phyloP scores from a whole-genome alignment of 129 eudicot genomes.

The Mikania micrantha region DNA sequence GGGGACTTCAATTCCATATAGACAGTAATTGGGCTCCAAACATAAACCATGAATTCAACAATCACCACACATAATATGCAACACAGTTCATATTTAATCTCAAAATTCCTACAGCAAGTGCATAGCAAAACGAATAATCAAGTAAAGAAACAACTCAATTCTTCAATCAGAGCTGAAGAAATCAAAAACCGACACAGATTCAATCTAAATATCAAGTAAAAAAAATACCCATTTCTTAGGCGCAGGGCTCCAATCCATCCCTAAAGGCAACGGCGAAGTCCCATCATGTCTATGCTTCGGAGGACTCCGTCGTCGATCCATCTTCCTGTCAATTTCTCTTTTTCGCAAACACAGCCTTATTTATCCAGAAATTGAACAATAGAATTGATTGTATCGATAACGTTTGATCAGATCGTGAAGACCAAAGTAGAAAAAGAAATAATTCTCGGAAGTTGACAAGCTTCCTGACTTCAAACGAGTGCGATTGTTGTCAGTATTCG shows the following conservation, averaged over 20 bases:
- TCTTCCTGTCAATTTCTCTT: constrained; percentile 15
- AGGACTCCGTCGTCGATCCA: constrained; percentile 60
- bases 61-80: too few relatives aligned
- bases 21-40: too few relatives aligned
- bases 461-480: constrained; percentile 13
- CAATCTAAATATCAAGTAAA: neutral
- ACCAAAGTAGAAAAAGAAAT: constrained; percentile 11
- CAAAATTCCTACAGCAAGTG: too few relatives aligned
- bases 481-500: constrained; percentile 21
- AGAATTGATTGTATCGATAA: constrained; percentile 14
- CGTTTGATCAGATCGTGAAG: constrained; percentile 17
- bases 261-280: constrained; percentile 92
- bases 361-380: neutral
- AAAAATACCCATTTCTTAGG: constrained; percentile 70
- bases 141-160: constrained; percentile 9
- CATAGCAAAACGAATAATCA: neutral
- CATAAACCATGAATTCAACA: too few relatives aligned
- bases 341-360: neutral
- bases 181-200: neutral
- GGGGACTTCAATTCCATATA: too few relatives aligned
- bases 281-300: constrained; percentile 97
- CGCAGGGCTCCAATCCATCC: constrained; percentile 99
- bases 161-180: neutral
- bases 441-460: constrained; percentile 18
- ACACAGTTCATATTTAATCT: too few relatives aligned